Conservation (phyloP, 129 eudicot genomes). For the Tagetes erecta region DNA sequence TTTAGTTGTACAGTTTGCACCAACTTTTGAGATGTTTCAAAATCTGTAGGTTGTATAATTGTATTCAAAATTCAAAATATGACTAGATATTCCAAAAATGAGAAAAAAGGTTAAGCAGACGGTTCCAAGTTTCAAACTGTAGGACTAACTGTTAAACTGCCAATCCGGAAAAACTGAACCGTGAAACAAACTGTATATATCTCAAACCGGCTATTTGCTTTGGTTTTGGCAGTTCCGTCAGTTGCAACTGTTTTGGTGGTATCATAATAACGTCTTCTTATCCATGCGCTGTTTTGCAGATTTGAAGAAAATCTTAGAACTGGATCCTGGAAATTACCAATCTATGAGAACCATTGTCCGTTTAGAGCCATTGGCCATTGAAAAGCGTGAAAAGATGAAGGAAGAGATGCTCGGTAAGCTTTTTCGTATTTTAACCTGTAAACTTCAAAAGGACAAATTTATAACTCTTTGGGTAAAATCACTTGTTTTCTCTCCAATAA, state of each 20-base stretch:
- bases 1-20: background rate
- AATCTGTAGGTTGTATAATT: background rate
- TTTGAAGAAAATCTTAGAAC: slow-evolving; percentile 67
- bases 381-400: slow-evolving; percentile 93
- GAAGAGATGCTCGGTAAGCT: slow-evolving; percentile 86
- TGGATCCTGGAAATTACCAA: slow-evolving; percentile 75
- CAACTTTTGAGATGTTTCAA: background rate
- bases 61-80: background rate
- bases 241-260: background rate
- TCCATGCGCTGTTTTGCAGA: slow-evolving; percentile 37
- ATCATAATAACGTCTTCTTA: background rate
- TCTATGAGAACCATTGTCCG: slow-evolving; percentile 61
- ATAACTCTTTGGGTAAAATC: background rate
- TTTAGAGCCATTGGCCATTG: slow-evolving; percentile 82
- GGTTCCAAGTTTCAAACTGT: background rate
- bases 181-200: background rate
- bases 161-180: background rate
- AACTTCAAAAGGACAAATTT: background rate
- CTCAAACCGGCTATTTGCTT: background rate
- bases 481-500: background rate
- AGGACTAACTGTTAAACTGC: background rate
- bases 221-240: background rate
- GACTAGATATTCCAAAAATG: background rate
- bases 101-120: background rate
- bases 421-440: slow-evolving; percentile 1